Evolutionary conservation across 371 early-diverging fungal species (phyloP).

Genomic region (Lichtheimia ornata): DNA sequence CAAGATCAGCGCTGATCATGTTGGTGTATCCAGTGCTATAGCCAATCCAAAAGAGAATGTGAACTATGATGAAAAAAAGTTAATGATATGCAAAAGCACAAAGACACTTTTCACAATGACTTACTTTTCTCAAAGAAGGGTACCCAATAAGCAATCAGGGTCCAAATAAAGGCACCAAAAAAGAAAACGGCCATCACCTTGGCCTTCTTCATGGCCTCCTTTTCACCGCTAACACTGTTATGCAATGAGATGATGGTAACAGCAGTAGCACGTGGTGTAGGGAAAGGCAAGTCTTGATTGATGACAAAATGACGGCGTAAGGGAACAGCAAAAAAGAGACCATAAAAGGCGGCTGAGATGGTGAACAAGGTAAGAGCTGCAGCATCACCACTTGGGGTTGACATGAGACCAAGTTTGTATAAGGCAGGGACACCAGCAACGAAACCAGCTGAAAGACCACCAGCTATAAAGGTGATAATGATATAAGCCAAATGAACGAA

Average conservation of each 20-base stretch:
- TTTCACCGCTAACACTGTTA: constrained; percentile 42
- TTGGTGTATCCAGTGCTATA: constrained; percentile 37
- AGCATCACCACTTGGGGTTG: constrained; percentile 47
- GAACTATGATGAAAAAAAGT: constrained; percentile 25
- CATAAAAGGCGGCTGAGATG: constrained; percentile 64
- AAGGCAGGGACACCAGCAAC: constrained; percentile 72
- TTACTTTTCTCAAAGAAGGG: constrained; percentile 54
- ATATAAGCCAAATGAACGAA: too few species aligned
- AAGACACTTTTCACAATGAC: constrained; percentile 3
- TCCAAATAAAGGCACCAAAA: constrained; percentile 43
- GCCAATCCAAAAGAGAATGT: constrained; percentile 63
- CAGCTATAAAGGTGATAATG: constrained; percentile 18
- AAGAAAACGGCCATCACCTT: constrained; percentile 54
- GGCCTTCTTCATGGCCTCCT: constrained; percentile 42
- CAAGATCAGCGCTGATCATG: constrained; percentile 51
- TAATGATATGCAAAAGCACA: neutral
- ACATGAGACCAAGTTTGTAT: constrained; percentile 63
- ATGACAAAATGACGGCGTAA: constrained; percentile 71
- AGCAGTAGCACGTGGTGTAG: constrained; percentile 73
- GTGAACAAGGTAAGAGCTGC: constrained; percentile 58
- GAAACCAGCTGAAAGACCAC: constrained; percentile 69
- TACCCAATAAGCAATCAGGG: constrained; percentile 54
- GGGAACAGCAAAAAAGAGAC: constrained; percentile 76
- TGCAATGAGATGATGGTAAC: constrained; percentile 67
- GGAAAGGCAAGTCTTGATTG: constrained; percentile 70